Base-by-base conservation (phyloP, 148 eudicot genomes). In the Euryodendron excelsum region DNA sequence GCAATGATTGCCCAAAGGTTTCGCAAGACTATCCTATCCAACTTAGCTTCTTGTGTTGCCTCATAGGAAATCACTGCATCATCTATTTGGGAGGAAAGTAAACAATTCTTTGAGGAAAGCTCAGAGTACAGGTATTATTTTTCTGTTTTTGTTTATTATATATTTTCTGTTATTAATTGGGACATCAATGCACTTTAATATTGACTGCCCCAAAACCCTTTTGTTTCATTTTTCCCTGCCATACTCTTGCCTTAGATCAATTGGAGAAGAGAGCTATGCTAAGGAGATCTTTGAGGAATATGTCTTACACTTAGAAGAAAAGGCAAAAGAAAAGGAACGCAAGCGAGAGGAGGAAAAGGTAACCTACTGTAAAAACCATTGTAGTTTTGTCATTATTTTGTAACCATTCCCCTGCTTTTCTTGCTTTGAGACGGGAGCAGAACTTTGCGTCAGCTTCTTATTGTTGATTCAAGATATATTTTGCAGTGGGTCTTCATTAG, bases 291-390 rank as follows among this genome's bases (percentile, higher is more conserved):
- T 96, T 83, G 93, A 93, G 78, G 93, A 91, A 67, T 88, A 90
- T 77, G 64, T 91, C 61, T 74, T 73, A 55, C 84, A 86, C 79
- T 75, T 96, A 78, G 92, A 88, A 82, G 98, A 93, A 80, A 96
- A 90, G 87, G 92, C 91, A 61, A 93, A 89, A 88, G 97, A 96
- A 77, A 96, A 96, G 81, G 99, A 96, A 73, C 89, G 94, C 11
- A 96, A 89, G 80, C 91, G 98, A 28, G 99, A 96, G 81, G 99
- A 96, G 70, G 99, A 96, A 74, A 96, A 93, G 98, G 98, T 96
- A 82, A 76, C 48, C 25, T 21, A 28, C 20, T 45, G 28, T 34
- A 44, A 45, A 60, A 60, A 31, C 44, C 1, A 2, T 52, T 39
- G 4, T 4, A 10, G 30, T 25, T 3, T 50, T 50, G 5, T 21